Evolutionary conservation across 371 early-diverging fungal genomes (phyloP).

Genomic region (Lichtheimia hyalospora): DNA sequence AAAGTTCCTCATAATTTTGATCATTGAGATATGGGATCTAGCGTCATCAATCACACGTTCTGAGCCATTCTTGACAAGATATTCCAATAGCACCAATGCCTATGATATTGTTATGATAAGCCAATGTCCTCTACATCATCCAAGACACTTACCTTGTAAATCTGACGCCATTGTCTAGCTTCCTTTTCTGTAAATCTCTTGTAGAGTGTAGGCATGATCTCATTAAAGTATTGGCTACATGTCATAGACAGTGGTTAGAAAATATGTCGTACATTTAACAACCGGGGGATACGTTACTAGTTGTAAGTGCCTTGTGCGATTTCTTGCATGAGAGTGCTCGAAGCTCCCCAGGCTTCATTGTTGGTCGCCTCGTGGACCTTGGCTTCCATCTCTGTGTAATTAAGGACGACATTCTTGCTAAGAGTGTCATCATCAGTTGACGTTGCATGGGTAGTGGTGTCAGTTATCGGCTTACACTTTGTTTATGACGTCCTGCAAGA

Average conservation of each 20-base stretch:
- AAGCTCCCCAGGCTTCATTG: constrained; percentile 91
- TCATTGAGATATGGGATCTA: constrained; percentile 77
- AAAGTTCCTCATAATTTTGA: constrained; percentile 83
- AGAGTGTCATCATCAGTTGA: background rate
- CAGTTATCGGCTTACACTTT: constrained; percentile 51
- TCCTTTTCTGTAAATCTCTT: constrained; percentile 84
- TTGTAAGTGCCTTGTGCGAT: constrained; percentile 84
- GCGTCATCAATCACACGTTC: constrained; percentile 91
- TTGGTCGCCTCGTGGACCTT: constrained; percentile 88
- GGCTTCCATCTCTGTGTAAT: constrained; percentile 86
- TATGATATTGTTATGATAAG: constrained; percentile 15
- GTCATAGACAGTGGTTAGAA: background rate
- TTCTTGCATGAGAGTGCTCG: constrained; percentile 88
- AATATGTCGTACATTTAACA: background rate
- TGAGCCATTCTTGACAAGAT: constrained; percentile 92
- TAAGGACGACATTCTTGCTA: constrained; percentile 76
- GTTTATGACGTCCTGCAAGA: constrained; percentile 59
- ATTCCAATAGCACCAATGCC: constrained; percentile 91
- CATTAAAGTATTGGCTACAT: constrained; percentile 81
- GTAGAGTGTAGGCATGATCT: constrained; percentile 92
- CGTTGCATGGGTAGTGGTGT: background rate
- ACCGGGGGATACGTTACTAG: constrained; percentile 57
- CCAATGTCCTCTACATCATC: too few relatives aligned
- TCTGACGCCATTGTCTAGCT: constrained; percentile 86
- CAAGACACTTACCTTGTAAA: constrained; percentile 79